Percentiles rank a stretch among this genome's conserved stretches.
Conservation (phyloP, 352 stramenopile species). For the Phytophthora ohioensis region DNA sequence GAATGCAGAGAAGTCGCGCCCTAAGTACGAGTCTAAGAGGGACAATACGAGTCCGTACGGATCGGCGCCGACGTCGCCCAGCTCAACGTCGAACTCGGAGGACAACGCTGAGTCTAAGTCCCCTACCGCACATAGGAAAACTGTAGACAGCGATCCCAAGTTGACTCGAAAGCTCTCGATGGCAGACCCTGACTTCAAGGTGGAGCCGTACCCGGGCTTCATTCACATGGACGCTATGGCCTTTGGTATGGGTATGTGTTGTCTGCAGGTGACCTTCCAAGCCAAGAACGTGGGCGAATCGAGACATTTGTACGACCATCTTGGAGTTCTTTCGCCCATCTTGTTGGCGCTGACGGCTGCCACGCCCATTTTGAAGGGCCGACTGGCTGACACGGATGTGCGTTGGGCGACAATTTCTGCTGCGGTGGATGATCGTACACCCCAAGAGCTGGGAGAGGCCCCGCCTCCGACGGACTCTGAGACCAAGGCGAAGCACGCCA, state of each 20-base stretch:
- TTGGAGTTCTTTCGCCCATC: conserved; percentile 98
- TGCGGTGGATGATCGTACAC: conserved; percentile 95
- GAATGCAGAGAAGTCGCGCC: conserved; percentile 83
- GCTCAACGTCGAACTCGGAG: conserved; percentile 68
- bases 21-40: conserved; percentile 79
- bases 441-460: conserved; percentile 75
- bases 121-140: conserved; percentile 21
- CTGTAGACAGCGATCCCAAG: conserved; percentile 56
- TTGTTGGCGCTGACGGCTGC: conserved; percentile 98
- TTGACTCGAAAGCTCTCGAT: conserved; percentile 37
- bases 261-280: conserved; percentile 98
- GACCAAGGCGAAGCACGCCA: conserved; percentile 82
- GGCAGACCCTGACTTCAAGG: conserved; percentile 65
- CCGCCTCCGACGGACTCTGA: conserved; percentile 47
- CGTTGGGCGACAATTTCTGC: conserved; percentile 98
- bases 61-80: conserved; percentile 40
- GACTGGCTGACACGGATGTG: conserved; percentile 92
- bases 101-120: conserved; percentile 66
- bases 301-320: conserved; percentile 99
- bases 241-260: conserved; percentile 99
- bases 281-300: conserved; percentile 99
- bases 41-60: conserved; percentile 28
- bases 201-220: conserved; percentile 85
- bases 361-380: conserved; percentile 98
- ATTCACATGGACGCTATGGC: conserved; percentile 99